Base-by-base conservation (phyloP, 192 early-diverging fungal genomes). In the Pecoramyces ruminantium region DNA sequence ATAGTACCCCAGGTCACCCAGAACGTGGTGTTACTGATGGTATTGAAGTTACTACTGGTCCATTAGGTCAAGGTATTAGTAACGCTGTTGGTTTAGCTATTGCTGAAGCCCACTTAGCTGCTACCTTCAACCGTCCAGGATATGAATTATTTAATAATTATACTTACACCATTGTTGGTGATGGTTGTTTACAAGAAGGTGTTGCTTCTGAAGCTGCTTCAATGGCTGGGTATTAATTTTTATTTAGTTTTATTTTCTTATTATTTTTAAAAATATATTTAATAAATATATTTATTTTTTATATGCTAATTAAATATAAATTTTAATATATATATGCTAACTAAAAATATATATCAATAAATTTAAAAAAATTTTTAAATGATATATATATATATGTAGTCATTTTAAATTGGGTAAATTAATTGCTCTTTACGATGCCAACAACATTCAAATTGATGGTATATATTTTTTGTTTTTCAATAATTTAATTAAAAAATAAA, bases 121-220 rank as follows among this genome's bases (percentile, higher is more conserved):
- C 97, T 51, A 93, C 89, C 16, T 99, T 96, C 89, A 98, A 98
- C 88, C 89, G 88, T 81, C 94, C 95, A 29, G 94, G 90, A 38
- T 98, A 89, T 87, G 89, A 90, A 28, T 84, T 99, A 17, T 89
- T 99, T 82, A 90, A 94, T 86, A 96, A 97, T 90, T 85, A 92
- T 81, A 94, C 93, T 29, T 97, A 91, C 77, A 86, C 89, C 29
- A 92, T 99, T 81, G 81, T 89, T 30, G 97, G 97, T 81, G 97
- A 99, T 85, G 97, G 97, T 79, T 99, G 97, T 88, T 84, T 99
- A 79, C 97, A 99, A 87, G 97, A 99, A 86, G 97, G 97, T 90
- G 94, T 99, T 58, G 87, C 93, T 30, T 90, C 93, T 29, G 97
- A 99, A 86, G 93, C 97, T 29, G 88, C 88, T 78, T 96, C 96